Evolutionary conservation across 1,284 basidiomycete species (phyloP).

Genomic region (Dichomitus squalens): DNA sequence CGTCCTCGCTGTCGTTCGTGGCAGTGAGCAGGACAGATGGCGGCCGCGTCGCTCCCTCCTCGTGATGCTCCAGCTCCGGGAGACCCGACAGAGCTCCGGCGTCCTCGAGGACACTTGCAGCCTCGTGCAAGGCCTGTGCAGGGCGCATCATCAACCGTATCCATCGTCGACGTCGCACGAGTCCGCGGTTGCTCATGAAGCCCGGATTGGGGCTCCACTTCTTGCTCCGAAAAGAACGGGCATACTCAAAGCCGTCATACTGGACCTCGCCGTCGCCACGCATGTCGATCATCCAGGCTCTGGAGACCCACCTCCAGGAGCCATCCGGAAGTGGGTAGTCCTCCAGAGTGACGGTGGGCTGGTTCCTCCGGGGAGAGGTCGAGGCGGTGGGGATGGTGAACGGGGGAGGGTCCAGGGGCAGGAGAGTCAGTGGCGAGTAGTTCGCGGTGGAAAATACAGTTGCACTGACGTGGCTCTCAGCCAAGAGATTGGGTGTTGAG

Average conservation of each 20-base stretch:
- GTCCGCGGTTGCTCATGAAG: constrained; percentile 60
- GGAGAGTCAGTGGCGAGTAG: constrained; percentile 69
- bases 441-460: constrained; percentile 74
- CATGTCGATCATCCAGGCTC: constrained; percentile 86
- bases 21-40: constrained; percentile 29
- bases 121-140: constrained; percentile 7
- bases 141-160: constrained; percentile 79
- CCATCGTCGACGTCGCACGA: constrained; percentile 77
- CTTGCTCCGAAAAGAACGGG: constrained; percentile 67
- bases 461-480: constrained; percentile 41
- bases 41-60: constrained; percentile 31
- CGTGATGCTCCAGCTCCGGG: constrained; percentile 18
- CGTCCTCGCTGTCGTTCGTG: constrained; percentile 18
- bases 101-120: constrained; percentile 1
- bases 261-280: constrained; percentile 74
- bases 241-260: constrained; percentile 84
- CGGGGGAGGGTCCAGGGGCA: constrained; percentile 74
- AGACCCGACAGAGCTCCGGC: constrained; percentile 2
- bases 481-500: neutral
- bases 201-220: constrained; percentile 68
- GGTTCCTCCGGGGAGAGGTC: constrained; percentile 35
- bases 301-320: constrained; percentile 78
- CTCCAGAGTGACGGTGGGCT: constrained; percentile 57
- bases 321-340: constrained; percentile 81
- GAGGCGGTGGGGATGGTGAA: constrained; percentile 63